Percentiles rank a stretch among this genome's conserved stretches.
Evolutionary conservation across 305 asterid species (phyloP).

Genomic region (Lippia alba): DNA sequence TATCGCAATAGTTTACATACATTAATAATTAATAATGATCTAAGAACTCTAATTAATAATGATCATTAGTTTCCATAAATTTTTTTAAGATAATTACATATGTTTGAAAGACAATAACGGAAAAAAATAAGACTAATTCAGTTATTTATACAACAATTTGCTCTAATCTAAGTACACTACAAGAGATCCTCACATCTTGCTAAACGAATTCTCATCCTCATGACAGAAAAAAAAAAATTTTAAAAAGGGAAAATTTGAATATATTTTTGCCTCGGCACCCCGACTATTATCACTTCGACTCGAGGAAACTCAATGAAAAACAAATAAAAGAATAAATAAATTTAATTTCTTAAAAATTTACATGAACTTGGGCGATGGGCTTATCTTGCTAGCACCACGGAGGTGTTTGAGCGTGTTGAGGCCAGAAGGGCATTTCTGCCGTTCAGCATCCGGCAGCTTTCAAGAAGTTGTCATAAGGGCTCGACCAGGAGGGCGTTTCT

Average conservation of each 20-base stretch:
- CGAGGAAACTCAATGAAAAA: neutral
- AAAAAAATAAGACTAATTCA: neutral
- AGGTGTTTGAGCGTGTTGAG: neutral
- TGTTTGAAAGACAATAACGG: slow-evolving; percentile 18
- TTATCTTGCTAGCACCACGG: slow-evolving; percentile 13
- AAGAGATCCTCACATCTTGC: slow-evolving; percentile 29
- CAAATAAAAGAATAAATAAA: slow-evolving; percentile 31
- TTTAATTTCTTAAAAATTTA: neutral
- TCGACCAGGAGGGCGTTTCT: slow-evolving; percentile 35
- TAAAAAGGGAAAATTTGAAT: neutral
- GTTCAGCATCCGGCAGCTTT: slow-evolving; percentile 80
- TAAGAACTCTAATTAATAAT: neutral
- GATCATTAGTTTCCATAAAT: slow-evolving; percentile 1
- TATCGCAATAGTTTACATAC: too few relatives aligned
- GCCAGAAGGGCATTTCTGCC: neutral
- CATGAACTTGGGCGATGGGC: slow-evolving; percentile 23
- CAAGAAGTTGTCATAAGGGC: slow-evolving; percentile 90
- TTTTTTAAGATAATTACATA: slow-evolving; percentile 18
- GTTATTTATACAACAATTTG: slow-evolving; percentile 17
- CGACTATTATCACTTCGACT: slow-evolving; percentile 16
- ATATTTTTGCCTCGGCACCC: slow-evolving; percentile 6
- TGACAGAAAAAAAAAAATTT: slow-evolving; percentile 12
- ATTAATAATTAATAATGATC: too few relatives aligned
- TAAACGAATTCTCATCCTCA: slow-evolving; percentile 24
- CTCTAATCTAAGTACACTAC: slow-evolving; percentile 34